Conservation (phyloP, 192 early-diverging fungal species). For the Dissophora globulifera region DNA sequence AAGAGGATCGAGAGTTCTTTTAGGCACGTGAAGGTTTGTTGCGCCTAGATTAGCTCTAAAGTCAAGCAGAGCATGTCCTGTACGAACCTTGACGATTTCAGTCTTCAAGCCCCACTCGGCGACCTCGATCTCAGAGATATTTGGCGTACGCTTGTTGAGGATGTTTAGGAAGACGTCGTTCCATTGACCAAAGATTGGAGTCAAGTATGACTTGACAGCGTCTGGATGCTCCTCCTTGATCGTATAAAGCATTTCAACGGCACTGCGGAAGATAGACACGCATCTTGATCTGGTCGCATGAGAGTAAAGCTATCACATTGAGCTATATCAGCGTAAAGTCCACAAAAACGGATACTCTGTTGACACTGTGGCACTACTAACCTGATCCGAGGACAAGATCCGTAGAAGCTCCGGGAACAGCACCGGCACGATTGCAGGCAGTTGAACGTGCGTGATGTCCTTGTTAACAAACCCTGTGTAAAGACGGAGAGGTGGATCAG, state of each 20-base stretch:
- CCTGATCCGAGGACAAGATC: constrained; percentile 69
- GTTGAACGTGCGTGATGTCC: constrained; percentile 87
- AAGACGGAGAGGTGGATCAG: not conserved
- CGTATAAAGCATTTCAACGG: constrained; percentile 82
- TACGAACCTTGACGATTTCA: constrained; percentile 71
- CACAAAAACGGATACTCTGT: too few species aligned
- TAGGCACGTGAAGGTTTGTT: too few species aligned
- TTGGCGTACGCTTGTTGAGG: constrained; percentile 63
- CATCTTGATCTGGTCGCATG: constrained; percentile 76
- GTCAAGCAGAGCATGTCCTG: not conserved
- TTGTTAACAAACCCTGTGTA: constrained; percentile 79
- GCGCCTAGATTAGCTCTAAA: not conserved
- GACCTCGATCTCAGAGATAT: constrained; percentile 51
- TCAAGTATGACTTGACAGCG: constrained; percentile 71
- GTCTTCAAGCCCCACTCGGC: constrained; percentile 72
- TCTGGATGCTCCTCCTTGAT: constrained; percentile 79
- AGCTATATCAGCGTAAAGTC: not conserved
- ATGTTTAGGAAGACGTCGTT: constrained; percentile 70
- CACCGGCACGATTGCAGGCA: constrained; percentile 78
- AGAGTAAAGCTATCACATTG: constrained; percentile 59
- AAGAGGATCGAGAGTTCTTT: too few species aligned
- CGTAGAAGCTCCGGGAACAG: constrained; percentile 84
- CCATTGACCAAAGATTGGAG: constrained; percentile 84
- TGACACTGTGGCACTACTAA: too few species aligned
- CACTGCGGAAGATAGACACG: constrained; percentile 82